Evolutionary conservation across 225 moss, liverwort and hornwort species (phyloP), one percentile per base, ranked within the genome.

Genomic region (Takakia lepidozioides): DNA sequence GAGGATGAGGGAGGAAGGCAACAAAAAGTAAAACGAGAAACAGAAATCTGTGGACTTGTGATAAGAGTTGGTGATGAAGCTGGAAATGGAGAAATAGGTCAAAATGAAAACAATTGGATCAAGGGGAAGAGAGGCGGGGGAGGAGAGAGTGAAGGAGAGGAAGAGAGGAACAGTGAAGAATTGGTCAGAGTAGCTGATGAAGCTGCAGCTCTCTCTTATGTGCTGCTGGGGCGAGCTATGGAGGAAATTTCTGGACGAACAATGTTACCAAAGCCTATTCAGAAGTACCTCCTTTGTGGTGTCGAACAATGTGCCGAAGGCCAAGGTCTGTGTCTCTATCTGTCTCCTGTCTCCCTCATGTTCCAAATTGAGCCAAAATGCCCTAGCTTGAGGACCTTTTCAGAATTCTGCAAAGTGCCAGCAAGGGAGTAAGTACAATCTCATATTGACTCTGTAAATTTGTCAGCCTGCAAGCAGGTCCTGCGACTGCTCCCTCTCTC

Each of bases 121-220:
- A 58, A 13, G 39, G 29, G 16, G 30, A 40, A 13, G 17, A 27
- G 39, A 30, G 5, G 8, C 15, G 23, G 26, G 16, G 14, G 45
- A 43, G 27, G 52, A 52, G 16, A 52, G 30, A 25, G 61, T 32
- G 17, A 61, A 50, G 4, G 29, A 16, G 8, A 58, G 51, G 25
- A 51, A 21, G 14, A 15, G 27, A 62, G 14, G 18, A n/a, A 67
- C 19, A 64, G 61, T 57, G 46, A 19, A 22, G 54, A 54, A 44
- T 34, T 72, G 1, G 40, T 57, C 29, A 60, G 53, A 17, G 72
- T 72, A 42, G 77, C 72, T 65, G 77, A 77, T 68, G 77, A 77
- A 77, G 77, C 68, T 46, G 77, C 72, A 58, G 19, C 67, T 26
- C 43, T 77, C 30, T 72, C 64, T 49, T 77, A 77, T 29, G 32